phyloP scores from a whole-genome alignment of 1,284 basidiomycete species.

The Ganoderma sp. region DNA sequence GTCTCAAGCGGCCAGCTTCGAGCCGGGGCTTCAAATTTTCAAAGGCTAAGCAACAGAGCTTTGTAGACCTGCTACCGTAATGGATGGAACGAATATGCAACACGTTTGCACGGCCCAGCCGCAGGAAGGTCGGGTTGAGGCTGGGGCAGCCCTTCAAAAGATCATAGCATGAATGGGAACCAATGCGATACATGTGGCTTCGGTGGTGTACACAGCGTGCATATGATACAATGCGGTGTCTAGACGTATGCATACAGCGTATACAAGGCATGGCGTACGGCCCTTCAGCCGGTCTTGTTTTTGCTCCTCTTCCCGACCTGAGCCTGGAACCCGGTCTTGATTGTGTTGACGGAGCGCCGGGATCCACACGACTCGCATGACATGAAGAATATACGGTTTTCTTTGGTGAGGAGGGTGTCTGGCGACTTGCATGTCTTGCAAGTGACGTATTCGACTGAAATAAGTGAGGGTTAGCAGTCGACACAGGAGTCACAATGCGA shows the following conservation, averaged over 20 bases:
- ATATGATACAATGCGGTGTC: constrained; percentile 29
- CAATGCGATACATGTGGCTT: constrained; percentile 25
- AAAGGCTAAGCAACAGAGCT: too few relatives aligned
- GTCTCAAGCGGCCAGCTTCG: background rate
- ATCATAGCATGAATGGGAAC: background rate
- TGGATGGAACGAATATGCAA: background rate
- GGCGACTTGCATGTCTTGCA: constrained; percentile 99
- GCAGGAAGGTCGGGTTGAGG: background rate
- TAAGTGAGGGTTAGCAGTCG: background rate
- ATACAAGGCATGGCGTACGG: constrained; percentile 15
- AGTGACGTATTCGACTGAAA: constrained; percentile 94
- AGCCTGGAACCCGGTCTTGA: constrained; percentile 99
- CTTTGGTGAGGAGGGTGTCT: constrained; percentile 94
- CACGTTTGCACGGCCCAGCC: background rate
- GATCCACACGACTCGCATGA: constrained; percentile 95
- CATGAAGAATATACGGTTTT: constrained; percentile 99
- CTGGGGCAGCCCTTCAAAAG: background rate
- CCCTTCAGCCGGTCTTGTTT: constrained; percentile 58
- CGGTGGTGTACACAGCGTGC: constrained; percentile 27
- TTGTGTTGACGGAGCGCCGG: constrained; percentile 90
- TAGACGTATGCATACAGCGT: constrained; percentile 14
- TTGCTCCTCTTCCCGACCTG: constrained; percentile 89
- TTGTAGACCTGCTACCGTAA: background rate
- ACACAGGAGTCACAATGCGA: background rate
- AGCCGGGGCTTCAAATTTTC: too few relatives aligned